Base-by-base conservation (phyloP, 2,329 filamentous ascomycete genomes). In the Colletotrichum lentis region DNA sequence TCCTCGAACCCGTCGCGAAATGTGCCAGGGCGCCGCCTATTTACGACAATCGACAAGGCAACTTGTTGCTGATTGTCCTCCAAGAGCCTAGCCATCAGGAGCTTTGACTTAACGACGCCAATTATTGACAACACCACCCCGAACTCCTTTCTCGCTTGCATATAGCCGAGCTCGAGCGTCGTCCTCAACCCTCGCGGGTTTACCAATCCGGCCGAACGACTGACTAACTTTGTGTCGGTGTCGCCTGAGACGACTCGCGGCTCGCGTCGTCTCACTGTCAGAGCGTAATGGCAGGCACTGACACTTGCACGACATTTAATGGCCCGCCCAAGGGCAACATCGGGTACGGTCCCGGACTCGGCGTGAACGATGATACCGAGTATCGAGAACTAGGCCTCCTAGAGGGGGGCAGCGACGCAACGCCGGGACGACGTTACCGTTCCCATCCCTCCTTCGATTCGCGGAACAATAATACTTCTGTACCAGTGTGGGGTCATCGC, bases 31-130 rank as follows among this genome's bases (percentile, higher is more conserved):
- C 47, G 31, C 64, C 47, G 31, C 64, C 46, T 35, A 53, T 4
- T 37, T 59, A 53, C 39, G 35, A 54, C 31, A 55, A 43, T 31
- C 31, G 31, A 50, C 47, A 16, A 31, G 47, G 41, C 59, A 62
- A 59, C 43, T 64, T 44, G 50, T 64, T 44, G 50, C 37, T 64
- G 54, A 55, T 68, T 54, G 39, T 14, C 59, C 52, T 39, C 43
- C 43, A 16, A 31, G 18, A 63, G 46, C 64, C 64, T 11, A 46
- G 64, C 41, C 27, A 53, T 24, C 49, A 10, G 50, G 54, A 65
- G 65, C 65, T 68, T 68, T 54, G 65, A 68, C 61, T 57, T 60
- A 67, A 67, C 64, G 64, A n/a, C 60, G n/a, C 53, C 24, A 31
- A 22, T 39, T 67, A 58, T 63, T 67, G 60, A 67, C 60, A 67